A percentile compares a stretch with the other conserved stretches of the same genome.
Evolutionary conservation across 805 yeast species (phyloP).

Genomic region (Clavispora carvajalis): DNA sequence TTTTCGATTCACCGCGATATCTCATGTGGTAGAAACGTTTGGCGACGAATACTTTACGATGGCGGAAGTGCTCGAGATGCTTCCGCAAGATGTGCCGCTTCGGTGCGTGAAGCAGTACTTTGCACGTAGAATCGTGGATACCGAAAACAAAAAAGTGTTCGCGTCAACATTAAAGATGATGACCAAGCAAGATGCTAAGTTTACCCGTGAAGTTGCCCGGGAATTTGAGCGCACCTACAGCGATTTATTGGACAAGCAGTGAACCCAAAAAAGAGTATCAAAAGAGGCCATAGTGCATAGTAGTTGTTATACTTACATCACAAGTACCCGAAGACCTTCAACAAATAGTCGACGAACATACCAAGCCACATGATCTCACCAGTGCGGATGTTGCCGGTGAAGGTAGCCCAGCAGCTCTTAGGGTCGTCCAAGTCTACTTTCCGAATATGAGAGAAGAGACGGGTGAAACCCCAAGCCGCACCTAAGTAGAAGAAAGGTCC

Average conservation of each 20-base stretch:
- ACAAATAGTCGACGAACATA: constrained; percentile 57
- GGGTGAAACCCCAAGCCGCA: constrained; percentile 60
- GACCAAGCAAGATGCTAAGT: constrained; percentile 24
- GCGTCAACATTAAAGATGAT: constrained; percentile 22
- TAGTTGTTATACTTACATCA: constrained; percentile 11
- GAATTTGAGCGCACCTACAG: constrained; percentile 14
- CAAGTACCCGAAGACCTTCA: constrained; percentile 43
- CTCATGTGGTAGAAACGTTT: constrained; percentile 24
- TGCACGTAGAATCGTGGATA: constrained; percentile 14
- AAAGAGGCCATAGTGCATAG: neutral
- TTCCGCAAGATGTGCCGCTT: constrained; percentile 31
- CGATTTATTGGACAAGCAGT: neutral
- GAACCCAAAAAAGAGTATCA: neutral
- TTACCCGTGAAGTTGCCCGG: constrained; percentile 15
- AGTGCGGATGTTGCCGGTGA: constrained; percentile 70
- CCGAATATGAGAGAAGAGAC: constrained; percentile 64
- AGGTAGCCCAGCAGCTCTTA: constrained; percentile 74
- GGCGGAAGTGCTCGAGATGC: constrained; percentile 20
- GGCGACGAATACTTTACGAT: constrained; percentile 19
- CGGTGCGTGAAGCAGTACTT: constrained; percentile 25
- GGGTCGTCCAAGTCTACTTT: constrained; percentile 78
- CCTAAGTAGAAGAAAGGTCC: constrained; percentile 81
- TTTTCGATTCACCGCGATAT: constrained; percentile 16
- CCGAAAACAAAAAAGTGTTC: constrained; percentile 16
- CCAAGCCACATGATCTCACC: constrained; percentile 67